Evolutionary conservation across 2,329 filamentous ascomycete genomes (phyloP).

Genomic region (Fusarium chuoi): DNA sequence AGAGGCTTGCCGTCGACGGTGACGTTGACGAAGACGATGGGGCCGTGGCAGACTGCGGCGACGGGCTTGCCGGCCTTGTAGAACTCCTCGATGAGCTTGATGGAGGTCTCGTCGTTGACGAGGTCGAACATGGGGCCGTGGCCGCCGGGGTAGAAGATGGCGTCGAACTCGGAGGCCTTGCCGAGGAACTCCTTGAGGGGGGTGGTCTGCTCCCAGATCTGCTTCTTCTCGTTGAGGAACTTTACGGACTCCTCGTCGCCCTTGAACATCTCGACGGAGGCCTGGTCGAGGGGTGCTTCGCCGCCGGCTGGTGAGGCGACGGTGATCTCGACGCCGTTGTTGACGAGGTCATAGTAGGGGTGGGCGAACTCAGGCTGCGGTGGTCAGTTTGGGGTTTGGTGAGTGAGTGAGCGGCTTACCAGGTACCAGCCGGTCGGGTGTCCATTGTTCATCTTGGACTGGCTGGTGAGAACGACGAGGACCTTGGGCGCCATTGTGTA

Average conservation of each 20-base stretch:
- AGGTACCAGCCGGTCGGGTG: slow-evolving; percentile 77
- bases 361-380: slow-evolving; percentile 70
- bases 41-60: slow-evolving; percentile 75
- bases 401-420: slow-evolving; percentile 52
- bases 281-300: slow-evolving; percentile 68
- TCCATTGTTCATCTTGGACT: slow-evolving; percentile 60
- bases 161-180: slow-evolving; percentile 70
- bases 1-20: slow-evolving; percentile 64
- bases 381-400: background rate
- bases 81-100: slow-evolving; percentile 71
- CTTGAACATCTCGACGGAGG: slow-evolving; percentile 65
- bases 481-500: slow-evolving; percentile 66
- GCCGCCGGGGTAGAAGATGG: slow-evolving; percentile 67
- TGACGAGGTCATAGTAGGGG: slow-evolving; percentile 67
- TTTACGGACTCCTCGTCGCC: slow-evolving; percentile 61
- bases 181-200: slow-evolving; percentile 67
- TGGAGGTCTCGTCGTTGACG: slow-evolving; percentile 64
- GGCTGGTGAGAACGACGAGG: slow-evolving; percentile 77
- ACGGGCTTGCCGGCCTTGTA: slow-evolving; percentile 69
- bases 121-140: slow-evolving; percentile 76
- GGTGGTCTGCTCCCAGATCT: slow-evolving; percentile 71
- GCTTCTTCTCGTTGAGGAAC: slow-evolving; percentile 66
- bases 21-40: slow-evolving; percentile 69
- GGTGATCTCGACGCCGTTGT: slow-evolving; percentile 57
- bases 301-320: slow-evolving; percentile 73